phyloP scores from a whole-genome alignment of 2,329 filamentous ascomycete species.

The Pyricularia pennisetigena region DNA sequence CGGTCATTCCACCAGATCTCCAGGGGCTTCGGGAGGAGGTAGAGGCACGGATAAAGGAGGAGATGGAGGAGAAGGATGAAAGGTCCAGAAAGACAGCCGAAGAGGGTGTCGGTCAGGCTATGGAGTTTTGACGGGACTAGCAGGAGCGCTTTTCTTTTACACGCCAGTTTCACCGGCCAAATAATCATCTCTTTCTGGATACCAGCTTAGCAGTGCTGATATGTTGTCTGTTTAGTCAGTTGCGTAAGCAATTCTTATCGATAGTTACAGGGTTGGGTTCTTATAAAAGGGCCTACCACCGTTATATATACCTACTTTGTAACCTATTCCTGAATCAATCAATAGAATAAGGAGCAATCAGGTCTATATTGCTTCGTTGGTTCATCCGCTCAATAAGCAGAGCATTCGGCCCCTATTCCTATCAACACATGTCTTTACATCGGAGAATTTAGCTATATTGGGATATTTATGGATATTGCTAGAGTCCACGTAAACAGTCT shows the following conservation, averaged over 20 bases:
- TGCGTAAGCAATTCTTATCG: too few species aligned
- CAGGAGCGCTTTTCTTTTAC: constrained; percentile 2
- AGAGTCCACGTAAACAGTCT: neutral
- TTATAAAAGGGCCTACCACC: too few species aligned
- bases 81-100: constrained; percentile 41
- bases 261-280: too few species aligned
- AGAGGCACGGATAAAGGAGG: constrained; percentile 57
- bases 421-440: too few species aligned
- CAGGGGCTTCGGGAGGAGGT: constrained; percentile 57
- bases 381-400: too few species aligned
- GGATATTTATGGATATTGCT: neutral
- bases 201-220: neutral
- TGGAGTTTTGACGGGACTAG: constrained; percentile 34
- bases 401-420: too few species aligned
- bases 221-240: too few species aligned
- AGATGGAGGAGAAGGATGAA: constrained; percentile 49
- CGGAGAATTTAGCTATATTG: neutral
- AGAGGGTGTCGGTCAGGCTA: constrained; percentile 44
- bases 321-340: too few species aligned
- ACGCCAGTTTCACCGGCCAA: neutral
- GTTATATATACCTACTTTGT: too few species aligned
- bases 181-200: neutral
- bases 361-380: too few species aligned
- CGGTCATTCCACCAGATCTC: constrained; percentile 69
- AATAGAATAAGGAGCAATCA: too few species aligned